Evolutionary conservation across 129 eudicot genomes (phyloP).

Genomic region (Ambrosia artemisiifolia): DNA sequence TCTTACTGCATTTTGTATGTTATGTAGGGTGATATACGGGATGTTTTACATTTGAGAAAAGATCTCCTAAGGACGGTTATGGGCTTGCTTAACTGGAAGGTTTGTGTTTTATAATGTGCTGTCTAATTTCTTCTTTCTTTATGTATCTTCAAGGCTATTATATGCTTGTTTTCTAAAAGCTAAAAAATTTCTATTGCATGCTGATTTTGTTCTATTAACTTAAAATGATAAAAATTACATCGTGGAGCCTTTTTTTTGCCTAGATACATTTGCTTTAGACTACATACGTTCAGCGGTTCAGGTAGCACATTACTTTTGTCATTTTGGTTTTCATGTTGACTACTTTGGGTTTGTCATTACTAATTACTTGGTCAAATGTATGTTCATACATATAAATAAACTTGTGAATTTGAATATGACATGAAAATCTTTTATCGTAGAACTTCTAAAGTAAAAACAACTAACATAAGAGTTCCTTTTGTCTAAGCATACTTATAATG

Average conservation of each 20-base stretch:
- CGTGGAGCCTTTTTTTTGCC: too few relatives aligned
- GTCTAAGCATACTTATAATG: neutral
- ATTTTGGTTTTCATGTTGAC: constrained; percentile 1
- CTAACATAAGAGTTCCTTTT: neutral
- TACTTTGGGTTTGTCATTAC: neutral
- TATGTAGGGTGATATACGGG: constrained; percentile 74
- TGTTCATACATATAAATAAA: neutral
- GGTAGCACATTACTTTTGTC: neutral
- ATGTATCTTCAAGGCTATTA: constrained; percentile 9
- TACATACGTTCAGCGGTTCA: neutral
- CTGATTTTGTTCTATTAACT: neutral
- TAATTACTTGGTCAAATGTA: neutral
- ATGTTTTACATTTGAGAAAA: constrained; percentile 67
- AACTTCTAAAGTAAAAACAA: neutral
- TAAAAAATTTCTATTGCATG: neutral
- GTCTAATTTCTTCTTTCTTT: neutral
- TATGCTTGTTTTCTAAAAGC: constrained; percentile 6
- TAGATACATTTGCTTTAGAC: too few relatives aligned
- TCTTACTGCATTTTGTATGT: constrained; percentile 12
- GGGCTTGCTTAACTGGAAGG: constrained; percentile 64
- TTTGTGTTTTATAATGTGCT: constrained; percentile 31
- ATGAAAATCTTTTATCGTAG: neutral
- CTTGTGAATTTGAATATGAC: neutral
- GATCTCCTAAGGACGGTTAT: constrained; percentile 67
- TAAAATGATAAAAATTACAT: neutral